phyloP scores from a whole-genome alignment of 2,329 filamentous ascomycete genomes.

The Leptographium radiaticola region DNA sequence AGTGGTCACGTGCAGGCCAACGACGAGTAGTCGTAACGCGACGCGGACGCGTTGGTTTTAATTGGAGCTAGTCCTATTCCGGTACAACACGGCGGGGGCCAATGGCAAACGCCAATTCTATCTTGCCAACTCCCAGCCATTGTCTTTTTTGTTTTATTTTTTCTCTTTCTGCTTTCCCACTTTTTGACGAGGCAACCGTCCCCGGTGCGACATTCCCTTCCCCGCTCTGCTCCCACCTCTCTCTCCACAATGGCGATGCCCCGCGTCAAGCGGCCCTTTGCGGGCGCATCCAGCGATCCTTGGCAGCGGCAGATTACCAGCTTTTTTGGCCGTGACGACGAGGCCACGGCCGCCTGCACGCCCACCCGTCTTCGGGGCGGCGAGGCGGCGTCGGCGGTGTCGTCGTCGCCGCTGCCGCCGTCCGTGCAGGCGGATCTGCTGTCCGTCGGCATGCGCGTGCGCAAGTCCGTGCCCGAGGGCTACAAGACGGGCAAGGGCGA shows the following conservation, averaged over 20 bases:
- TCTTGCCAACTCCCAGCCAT: neutral
- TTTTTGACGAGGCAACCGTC: neutral
- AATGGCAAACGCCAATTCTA: neutral
- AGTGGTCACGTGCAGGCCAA: neutral
- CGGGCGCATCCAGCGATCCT: conserved; percentile 43
- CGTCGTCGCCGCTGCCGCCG: conserved; percentile 42
- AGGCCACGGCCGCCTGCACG: conserved; percentile 10
- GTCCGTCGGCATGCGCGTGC: conserved; percentile 84
- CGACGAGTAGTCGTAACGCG: neutral
- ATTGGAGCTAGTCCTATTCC: neutral
- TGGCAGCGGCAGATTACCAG: conserved; percentile 50
- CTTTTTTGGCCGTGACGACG: conserved; percentile 34
- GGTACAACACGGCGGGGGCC: neutral
- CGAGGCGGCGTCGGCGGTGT: conserved; percentile 7
- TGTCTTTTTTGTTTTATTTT: neutral
- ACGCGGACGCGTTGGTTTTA: neutral
- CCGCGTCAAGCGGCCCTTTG: conserved; percentile 48
- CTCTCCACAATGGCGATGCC: conserved; percentile 22
- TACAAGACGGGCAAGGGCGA: conserved; percentile 66
- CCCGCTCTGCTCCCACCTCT: neutral
- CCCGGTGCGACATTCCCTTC: neutral
- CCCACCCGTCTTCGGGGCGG: conserved; percentile 20
- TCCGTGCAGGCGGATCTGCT: conserved; percentile 71
- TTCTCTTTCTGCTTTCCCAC: neutral
- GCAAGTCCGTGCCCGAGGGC: conserved; percentile 85